Percentiles rank a stretch among this genome's conserved stretches.
These are phyloP conservation scores for Pythium sukuiense DNA, from an alignment of 352 stramenopile species.

Conservation along the genomic window DNA sequence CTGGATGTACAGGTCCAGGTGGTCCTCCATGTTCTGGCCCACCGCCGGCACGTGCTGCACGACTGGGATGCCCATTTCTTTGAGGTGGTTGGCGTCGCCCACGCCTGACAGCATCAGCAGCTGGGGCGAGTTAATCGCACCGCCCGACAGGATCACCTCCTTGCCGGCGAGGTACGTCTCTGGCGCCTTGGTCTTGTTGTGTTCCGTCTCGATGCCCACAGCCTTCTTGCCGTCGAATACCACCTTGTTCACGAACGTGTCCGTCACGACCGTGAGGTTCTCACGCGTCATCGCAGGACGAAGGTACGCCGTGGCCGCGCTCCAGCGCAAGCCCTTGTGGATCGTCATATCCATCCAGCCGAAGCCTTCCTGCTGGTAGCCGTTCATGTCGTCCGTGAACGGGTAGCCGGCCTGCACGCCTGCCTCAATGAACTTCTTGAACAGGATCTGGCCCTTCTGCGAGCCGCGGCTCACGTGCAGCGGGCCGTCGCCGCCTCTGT, in stretches of 20 bases:
- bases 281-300: conserved; percentile 59
- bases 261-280: conserved; percentile 77
- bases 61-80: conserved; percentile 69
- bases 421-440: conserved; percentile 89
- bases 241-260: conserved; percentile 85
- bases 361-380: conserved; percentile 88
- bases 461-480: conserved; percentile 75
- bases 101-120: conserved; percentile 89
- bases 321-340: conserved; percentile 81
- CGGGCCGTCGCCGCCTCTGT: conserved; percentile 80
- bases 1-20: conserved; percentile 88
- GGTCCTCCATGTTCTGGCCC: conserved; percentile 89
- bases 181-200: conserved; percentile 55
- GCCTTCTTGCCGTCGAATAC: conserved; percentile 81
- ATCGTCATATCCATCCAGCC: conserved; percentile 91
- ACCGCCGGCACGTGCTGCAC: conserved; percentile 79
- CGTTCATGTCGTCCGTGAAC: conserved; percentile 90
- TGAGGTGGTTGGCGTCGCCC: conserved; percentile 70
- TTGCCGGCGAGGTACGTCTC: conserved; percentile 67
- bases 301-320: conserved; percentile 72
- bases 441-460: conserved; percentile 85
- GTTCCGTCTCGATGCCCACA: conserved; percentile 69
- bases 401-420: conserved; percentile 83
- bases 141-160: conserved; percentile 86
- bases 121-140: conserved; percentile 88